Conservation (phyloP, 495 filamentous ascomycete species). For the Penicillium riverlandense region DNA sequence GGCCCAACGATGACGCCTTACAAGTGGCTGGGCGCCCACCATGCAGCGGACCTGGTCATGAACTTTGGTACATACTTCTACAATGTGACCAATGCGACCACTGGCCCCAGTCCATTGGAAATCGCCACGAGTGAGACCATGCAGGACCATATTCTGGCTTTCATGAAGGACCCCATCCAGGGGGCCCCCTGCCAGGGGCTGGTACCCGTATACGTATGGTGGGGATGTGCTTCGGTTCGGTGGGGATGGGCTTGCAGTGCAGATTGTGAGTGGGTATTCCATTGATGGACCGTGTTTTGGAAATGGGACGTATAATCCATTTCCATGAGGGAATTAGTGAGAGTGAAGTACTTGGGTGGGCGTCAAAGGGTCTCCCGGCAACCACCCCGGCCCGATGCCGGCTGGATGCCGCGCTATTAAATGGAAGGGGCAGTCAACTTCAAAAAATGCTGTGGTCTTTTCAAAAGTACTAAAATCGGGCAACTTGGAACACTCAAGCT, state of each 20-base stretch:
- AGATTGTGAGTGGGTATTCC: slow-evolving; percentile 16
- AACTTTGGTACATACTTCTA: slow-evolving; percentile 31
- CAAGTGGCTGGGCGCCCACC: slow-evolving; percentile 35
- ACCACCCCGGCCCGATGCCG: too few relatives aligned
- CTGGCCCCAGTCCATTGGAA: slow-evolving; percentile 20
- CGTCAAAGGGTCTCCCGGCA: too few relatives aligned
- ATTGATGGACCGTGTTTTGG: slow-evolving; percentile 22
- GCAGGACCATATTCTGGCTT: slow-evolving; percentile 37
- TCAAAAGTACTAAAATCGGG: too few relatives aligned
- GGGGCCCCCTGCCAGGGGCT: slow-evolving; percentile 22
- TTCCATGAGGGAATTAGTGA: too few relatives aligned
- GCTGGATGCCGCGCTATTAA: too few relatives aligned
- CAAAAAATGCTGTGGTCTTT: too few relatives aligned
- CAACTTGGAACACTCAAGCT: too few relatives aligned
- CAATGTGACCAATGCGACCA: not conserved
- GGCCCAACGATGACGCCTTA: slow-evolving; percentile 32
- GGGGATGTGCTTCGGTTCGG: slow-evolving; percentile 22
- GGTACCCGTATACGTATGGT: slow-evolving; percentile 16
- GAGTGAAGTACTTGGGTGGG: too few relatives aligned
- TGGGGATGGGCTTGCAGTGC: slow-evolving; percentile 16
- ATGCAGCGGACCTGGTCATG: slow-evolving; percentile 35
- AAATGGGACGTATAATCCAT: not conserved
- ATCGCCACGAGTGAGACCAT: slow-evolving; percentile 27
- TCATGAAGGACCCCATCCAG: slow-evolving; percentile 32
- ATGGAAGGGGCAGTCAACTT: too few relatives aligned